Evolutionary conservation across 257 asterid species (phyloP).

Genomic region (Verbena officinalis): DNA sequence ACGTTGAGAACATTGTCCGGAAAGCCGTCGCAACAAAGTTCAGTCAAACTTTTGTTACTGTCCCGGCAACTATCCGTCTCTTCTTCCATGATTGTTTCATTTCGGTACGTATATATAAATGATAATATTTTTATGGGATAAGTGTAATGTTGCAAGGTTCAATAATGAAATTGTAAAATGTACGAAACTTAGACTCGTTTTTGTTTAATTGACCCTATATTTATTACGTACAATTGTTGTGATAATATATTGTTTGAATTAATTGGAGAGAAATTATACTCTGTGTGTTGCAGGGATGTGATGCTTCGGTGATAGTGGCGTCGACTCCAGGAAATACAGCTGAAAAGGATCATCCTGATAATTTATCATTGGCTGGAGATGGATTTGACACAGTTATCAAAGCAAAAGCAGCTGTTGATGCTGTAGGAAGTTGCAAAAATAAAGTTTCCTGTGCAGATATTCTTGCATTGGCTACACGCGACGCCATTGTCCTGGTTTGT

Average conservation of each 20-base stretch:
- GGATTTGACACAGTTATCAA: conserved; percentile 87
- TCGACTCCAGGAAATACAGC: conserved; percentile 67
- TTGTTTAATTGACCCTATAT: no score
- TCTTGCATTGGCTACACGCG: conserved; percentile 84
- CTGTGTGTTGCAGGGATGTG: conserved; percentile 58
- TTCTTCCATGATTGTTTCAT: conserved; percentile 88
- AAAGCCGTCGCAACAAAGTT: conserved; percentile 56
- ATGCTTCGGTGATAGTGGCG: conserved; percentile 73
- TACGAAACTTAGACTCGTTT: no score
- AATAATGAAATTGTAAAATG: no score
- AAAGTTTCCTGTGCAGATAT: conserved; percentile 92
- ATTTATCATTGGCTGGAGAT: conserved; percentile 91
- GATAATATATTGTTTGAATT: neutral
- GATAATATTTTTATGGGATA: no score
- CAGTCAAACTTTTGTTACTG: conserved; percentile 67
- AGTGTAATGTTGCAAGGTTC: no score
- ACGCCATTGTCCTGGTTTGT: conserved; percentile 69
- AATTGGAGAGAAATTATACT: neutral
- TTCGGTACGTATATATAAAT: conserved; percentile 45
- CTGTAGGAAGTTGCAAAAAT: conserved; percentile 53
- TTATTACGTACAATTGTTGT: no score
- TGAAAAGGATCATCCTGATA: conserved; percentile 84
- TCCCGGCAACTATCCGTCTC: conserved; percentile 71
- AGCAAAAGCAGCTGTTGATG: conserved; percentile 84
- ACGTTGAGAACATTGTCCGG: conserved; percentile 67